These are phyloP conservation scores for Plantago elongata DNA, from an alignment of 257 asterid genomes.

Conservation along the genomic window DNA sequence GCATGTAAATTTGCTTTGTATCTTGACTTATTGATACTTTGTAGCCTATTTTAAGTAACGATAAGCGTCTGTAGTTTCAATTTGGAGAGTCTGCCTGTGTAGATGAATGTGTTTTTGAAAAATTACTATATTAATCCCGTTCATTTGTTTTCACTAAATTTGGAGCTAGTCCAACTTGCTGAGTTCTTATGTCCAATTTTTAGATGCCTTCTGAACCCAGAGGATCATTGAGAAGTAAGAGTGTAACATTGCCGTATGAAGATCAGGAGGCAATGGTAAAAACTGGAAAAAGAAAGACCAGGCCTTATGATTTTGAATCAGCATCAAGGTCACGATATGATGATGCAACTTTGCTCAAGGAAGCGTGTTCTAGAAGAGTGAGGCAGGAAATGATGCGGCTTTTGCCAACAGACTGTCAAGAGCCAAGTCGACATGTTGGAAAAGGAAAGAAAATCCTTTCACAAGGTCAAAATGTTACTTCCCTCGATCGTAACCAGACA, in stretches of 20 bases:
- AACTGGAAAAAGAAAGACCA: not conserved
- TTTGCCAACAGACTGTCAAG: not conserved
- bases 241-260: not conserved
- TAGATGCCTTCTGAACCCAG: not conserved
- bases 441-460: not conserved
- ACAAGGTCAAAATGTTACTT: not conserved
- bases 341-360: not conserved
- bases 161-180: not conserved
- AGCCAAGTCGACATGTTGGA: not conserved
- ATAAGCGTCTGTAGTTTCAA: too few species aligned
- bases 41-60: not conserved
- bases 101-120: not conserved
- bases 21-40: not conserved
- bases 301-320: not conserved
- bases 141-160: not conserved
- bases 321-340: not conserved
- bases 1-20: not conserved
- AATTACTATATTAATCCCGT: not conserved
- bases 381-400: not conserved
- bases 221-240: not conserved
- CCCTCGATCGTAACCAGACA: too few species aligned
- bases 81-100: not conserved
- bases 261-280: not conserved
- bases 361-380: not conserved
- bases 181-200: not conserved